Evolutionary conservation across 305 asterid genomes (phyloP).

Genomic region (Fraxinus latifolia): DNA sequence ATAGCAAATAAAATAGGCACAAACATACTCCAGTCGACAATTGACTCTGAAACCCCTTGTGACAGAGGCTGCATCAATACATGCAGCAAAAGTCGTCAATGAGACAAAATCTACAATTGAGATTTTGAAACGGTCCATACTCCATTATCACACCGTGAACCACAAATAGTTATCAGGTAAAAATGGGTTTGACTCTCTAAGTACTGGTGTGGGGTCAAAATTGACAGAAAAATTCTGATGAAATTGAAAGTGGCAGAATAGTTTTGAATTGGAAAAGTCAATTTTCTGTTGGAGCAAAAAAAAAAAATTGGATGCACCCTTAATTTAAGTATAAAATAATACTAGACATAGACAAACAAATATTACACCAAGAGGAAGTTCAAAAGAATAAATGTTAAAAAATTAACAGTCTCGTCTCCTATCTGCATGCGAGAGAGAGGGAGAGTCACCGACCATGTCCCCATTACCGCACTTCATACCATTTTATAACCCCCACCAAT

Average conservation of each 20-base stretch:
- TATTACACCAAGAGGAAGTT: background rate
- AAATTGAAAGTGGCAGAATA: background rate
- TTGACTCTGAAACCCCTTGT: slow-evolving; percentile 2
- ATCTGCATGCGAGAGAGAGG: background rate
- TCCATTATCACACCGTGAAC: background rate
- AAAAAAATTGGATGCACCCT: background rate
- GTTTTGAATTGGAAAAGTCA: background rate
- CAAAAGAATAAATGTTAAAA: background rate
- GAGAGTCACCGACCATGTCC: background rate
- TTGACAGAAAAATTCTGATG: background rate
- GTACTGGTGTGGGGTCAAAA: background rate
- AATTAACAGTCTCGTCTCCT: background rate
- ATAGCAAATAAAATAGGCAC: background rate
- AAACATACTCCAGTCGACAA: background rate
- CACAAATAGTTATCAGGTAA: background rate
- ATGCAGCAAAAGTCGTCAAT: background rate
- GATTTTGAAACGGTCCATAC: background rate
- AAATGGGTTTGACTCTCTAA: background rate
- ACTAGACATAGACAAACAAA: background rate
- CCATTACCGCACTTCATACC: background rate
- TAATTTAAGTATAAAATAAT: background rate
- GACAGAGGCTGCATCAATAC: background rate
- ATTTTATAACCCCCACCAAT: background rate
- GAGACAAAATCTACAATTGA: background rate
- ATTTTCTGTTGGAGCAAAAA: background rate